These are phyloP conservation scores for Eutypella sp. DNA, from an alignment of 2,329 filamentous ascomycete genomes.

Conservation along the genomic window DNA sequence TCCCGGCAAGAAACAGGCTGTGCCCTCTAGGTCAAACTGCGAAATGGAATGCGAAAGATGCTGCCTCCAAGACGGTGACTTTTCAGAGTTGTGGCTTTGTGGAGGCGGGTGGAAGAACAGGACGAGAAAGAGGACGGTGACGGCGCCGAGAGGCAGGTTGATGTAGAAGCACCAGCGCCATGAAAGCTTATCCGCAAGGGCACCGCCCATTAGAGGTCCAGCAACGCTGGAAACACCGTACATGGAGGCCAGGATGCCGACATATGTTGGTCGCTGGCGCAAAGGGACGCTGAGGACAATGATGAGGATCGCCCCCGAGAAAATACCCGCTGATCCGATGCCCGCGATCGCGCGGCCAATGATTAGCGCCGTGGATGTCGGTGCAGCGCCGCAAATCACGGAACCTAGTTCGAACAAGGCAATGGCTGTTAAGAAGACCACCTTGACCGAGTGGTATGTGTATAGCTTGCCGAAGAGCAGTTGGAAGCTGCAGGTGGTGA, in stretches of 20 bases:
- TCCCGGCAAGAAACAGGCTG: slow-evolving; percentile 14
- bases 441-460: slow-evolving; percentile 28
- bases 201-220: slow-evolving; percentile 28
- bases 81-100: slow-evolving; percentile 1
- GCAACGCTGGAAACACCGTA: slow-evolving; percentile 26
- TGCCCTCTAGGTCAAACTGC: slow-evolving; percentile 21
- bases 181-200: slow-evolving; percentile 23
- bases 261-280: slow-evolving; percentile 22
- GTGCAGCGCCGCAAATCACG: slow-evolving; percentile 29
- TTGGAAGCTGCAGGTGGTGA: slow-evolving; percentile 27
- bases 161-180: slow-evolving; percentile 33
- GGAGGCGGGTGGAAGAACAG: slow-evolving; percentile 21
- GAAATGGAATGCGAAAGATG: slow-evolving; percentile 14
- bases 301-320: slow-evolving; percentile 25
- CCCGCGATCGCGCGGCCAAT: slow-evolving; percentile 32
- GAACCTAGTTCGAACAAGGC: slow-evolving; percentile 30
- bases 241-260: slow-evolving; percentile 25
- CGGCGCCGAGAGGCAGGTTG: slow-evolving; percentile 28
- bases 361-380: slow-evolving; percentile 30
- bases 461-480: slow-evolving; percentile 33
- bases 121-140: slow-evolving; percentile 18
- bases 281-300: slow-evolving; percentile 23
- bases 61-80: slow-evolving; percentile 9
- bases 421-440: slow-evolving; percentile 21
- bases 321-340: slow-evolving; percentile 29